Evolutionary conservation across 2,329 filamentous ascomycete species (phyloP).

Genomic region (Leptographium radiaticola): DNA sequence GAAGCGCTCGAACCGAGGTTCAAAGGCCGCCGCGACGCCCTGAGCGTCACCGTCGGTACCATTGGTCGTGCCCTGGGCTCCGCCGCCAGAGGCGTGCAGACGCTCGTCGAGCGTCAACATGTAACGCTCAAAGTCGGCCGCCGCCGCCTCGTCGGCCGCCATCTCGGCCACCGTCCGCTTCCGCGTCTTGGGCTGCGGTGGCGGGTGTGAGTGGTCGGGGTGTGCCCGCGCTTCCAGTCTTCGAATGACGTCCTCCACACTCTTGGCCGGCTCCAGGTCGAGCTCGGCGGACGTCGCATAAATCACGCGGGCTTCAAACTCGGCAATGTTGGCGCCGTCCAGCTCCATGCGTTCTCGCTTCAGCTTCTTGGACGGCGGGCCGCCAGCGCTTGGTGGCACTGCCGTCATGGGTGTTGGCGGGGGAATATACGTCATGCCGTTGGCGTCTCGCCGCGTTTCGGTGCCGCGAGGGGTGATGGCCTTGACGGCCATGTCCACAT

Average conservation of each 20-base stretch:
- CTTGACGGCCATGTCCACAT: slow-evolving; percentile 62
- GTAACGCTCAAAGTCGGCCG: slow-evolving; percentile 77
- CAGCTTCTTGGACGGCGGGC: slow-evolving; percentile 48
- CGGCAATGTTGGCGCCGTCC: slow-evolving; percentile 58
- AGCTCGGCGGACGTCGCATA: slow-evolving; percentile 62
- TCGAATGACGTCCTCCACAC: slow-evolving; percentile 52
- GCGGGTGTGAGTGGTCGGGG: slow-evolving; percentile 61
- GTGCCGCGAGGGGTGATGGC: slow-evolving; percentile 51
- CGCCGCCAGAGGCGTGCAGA: slow-evolving; percentile 46
- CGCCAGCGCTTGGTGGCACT: slow-evolving; percentile 46
- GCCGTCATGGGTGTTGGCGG: slow-evolving; percentile 54
- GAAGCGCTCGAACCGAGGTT: slow-evolving; percentile 79
- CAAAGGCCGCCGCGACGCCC: slow-evolving; percentile 59
- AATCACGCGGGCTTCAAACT: slow-evolving; percentile 65
- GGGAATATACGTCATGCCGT: slow-evolving; percentile 26
- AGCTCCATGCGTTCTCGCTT: slow-evolving; percentile 65
- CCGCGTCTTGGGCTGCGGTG: slow-evolving; percentile 74
- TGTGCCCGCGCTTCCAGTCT: slow-evolving; percentile 62
- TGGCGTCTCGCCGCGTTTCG: slow-evolving; percentile 5
- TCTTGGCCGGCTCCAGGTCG: slow-evolving; percentile 63
- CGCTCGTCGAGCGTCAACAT: slow-evolving; percentile 90
- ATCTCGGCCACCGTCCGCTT: slow-evolving; percentile 93
- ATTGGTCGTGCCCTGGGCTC: slow-evolving; percentile 41
- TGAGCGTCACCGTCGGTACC: slow-evolving; percentile 62
- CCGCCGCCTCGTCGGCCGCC: slow-evolving; percentile 84